Conservation (phyloP, 73 alveolate genomes). For the Paramecium bursaria region DNA sequence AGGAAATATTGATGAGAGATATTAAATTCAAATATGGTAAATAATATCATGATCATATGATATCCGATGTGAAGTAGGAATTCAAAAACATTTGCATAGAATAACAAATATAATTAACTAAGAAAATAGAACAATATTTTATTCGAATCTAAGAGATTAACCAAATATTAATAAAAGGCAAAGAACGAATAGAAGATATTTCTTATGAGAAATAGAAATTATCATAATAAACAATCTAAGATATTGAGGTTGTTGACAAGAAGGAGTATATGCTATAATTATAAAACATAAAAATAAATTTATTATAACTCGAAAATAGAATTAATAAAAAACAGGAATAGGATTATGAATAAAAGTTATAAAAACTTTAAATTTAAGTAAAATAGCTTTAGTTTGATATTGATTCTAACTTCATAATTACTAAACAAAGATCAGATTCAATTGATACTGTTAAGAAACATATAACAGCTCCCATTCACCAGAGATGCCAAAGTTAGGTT, state of each 20-base stretch:
- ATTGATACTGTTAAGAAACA: neutral
- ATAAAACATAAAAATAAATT: slow-evolving; percentile 12
- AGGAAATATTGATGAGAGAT: slow-evolving; percentile 33
- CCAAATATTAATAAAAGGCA: neutral
- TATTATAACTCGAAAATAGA: slow-evolving; percentile 28
- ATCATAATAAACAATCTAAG: neutral
- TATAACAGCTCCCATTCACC: neutral
- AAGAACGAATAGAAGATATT: neutral
- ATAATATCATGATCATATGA: slow-evolving; percentile 52
- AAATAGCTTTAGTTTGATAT: neutral
- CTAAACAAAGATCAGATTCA: slow-evolving; percentile 15
- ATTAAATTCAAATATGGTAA: slow-evolving; percentile 47
- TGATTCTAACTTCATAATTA: slow-evolving; percentile 5
- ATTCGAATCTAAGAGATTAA: neutral
- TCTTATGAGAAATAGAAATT: neutral
- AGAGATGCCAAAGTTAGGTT: slow-evolving; percentile 24
- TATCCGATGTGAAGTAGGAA: slow-evolving; percentile 34
- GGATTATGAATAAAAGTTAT: neutral
- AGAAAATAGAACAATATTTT: neutral
- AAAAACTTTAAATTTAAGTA: neutral
- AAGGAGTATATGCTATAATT: slow-evolving; percentile 12
- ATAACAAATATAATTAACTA: neutral
- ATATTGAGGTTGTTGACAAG: neutral
- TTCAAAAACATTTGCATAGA: slow-evolving; percentile 1
- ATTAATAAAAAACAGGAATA: neutral